Evolutionary conservation across 257 asterid species (phyloP), one percentile per base, ranked within the genome.

Genomic region (Hygrophila difformis): DNA sequence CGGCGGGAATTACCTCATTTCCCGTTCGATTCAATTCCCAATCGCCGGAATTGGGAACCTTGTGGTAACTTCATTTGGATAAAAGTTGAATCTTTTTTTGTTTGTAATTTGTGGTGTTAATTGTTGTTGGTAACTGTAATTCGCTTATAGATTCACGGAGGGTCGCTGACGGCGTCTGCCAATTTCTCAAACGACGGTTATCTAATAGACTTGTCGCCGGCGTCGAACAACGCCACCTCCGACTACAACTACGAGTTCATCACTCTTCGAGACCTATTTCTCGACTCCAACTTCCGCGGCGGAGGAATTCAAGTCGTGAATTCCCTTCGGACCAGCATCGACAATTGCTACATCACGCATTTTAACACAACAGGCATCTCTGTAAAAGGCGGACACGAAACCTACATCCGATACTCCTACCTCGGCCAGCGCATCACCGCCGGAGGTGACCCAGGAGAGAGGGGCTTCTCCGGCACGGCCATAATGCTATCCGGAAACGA

Each of bases 351-450:
- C 72, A 33, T 89, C 9, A 79, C 96, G 1, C 83, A 67, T 48
- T 89, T 89, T 34, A 72, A 64, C 28, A 79, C 96, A 4, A 64
- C 77, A 15, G 97, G 93, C 15, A 75, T 89, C 51, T 1, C 60
- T 1, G 94, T 69, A 47, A 54, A 64, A 63, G 75, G 76, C 29
- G 94, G 97, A 5, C 96, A 84, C 18, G 94, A 88, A 33, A 79
- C 97, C 12, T 88, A 75, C 61, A 81, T 88, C 28, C 59, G 91
- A 6, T 65, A 69, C 74, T 52, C 91, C 33, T 79, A 73, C 51
- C 73, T 88, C 14, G 97, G 97, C 51, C 93, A 88, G 26, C 80
- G 59, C 34, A 73, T 79, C 48, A 88, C 96, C 2, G 93, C 96
- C 18, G 97, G 97, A 5, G 86, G 78, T 0, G 94, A 88, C 55